Conservation (phyloP, 1,284 basidiomycete genomes). For the Serendipita sp. region DNA sequence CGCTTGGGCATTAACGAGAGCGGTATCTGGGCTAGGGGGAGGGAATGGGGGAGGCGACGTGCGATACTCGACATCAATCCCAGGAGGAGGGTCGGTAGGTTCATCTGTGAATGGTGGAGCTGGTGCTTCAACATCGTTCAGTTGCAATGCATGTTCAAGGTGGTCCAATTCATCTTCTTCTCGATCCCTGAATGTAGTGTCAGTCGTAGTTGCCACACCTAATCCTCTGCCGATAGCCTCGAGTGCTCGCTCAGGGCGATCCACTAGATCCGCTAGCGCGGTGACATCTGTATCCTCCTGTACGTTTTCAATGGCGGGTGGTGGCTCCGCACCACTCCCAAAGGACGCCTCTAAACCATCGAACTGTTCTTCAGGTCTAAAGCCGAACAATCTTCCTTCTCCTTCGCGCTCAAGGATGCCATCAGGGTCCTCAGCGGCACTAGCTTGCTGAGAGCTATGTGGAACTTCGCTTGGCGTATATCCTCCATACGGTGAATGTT, state of each 20-base stretch:
- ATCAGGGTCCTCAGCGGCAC: background rate
- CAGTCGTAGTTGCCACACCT: conserved; percentile 30
- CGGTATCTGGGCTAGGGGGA: conserved; percentile 21
- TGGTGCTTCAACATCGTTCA: conserved; percentile 32
- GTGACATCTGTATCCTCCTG: conserved; percentile 50
- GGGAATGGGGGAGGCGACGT: conserved; percentile 23
- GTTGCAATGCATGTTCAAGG: conserved; percentile 5
- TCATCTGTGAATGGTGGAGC: conserved; percentile 73
- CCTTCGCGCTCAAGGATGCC: conserved; percentile 32
- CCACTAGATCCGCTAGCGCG: conserved; percentile 41
- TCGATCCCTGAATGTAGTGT: conserved; percentile 13
- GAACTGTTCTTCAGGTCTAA: conserved; percentile 51
- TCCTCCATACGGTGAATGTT: conserved; percentile 13
- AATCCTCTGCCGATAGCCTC: conserved; percentile 44
- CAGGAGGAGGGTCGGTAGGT: conserved; percentile 68
- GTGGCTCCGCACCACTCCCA: conserved; percentile 44
- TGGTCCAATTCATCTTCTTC: conserved; percentile 22
- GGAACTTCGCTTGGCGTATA: conserved; percentile 9
- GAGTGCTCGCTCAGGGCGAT: conserved; percentile 33
- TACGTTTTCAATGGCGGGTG: conserved; percentile 57
- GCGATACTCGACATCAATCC: conserved; percentile 52
- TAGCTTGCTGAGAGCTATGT: background rate
- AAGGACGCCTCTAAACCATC: conserved; percentile 55
- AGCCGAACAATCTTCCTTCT: conserved; percentile 61
- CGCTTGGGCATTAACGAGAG: conserved; percentile 9